A percentile compares a stretch with the other conserved stretches of the same genome.
phyloP scores from a whole-genome alignment of 2,329 filamentous ascomycete species.

The Aspergillus floridensis region DNA sequence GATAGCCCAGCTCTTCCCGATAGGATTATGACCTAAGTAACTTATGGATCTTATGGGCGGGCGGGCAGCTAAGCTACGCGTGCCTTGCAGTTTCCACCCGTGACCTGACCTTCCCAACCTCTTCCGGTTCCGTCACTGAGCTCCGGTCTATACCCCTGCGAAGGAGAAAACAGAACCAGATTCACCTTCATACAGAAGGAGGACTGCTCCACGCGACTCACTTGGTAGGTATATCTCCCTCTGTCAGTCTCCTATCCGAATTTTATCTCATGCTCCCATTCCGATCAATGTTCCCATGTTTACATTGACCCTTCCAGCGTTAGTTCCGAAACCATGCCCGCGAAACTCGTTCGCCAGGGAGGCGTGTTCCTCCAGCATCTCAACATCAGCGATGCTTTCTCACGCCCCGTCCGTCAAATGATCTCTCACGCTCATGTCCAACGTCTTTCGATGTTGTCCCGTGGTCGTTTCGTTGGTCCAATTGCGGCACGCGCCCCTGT shows the following conservation, averaged over 20 bases:
- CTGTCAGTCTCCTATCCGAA: not conserved
- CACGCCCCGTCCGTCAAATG: slow-evolving; percentile 27
- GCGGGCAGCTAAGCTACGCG: too few species aligned
- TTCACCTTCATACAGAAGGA: not conserved
- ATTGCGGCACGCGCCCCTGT: slow-evolving; percentile 13
- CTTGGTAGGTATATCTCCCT: not conserved
- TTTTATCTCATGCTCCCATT: not conserved
- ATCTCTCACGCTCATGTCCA: slow-evolving; percentile 27
- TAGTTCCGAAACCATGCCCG: slow-evolving; percentile 28
- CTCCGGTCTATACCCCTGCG: slow-evolving; percentile 5
- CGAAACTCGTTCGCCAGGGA: slow-evolving; percentile 31
- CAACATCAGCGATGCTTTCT: slow-evolving; percentile 23
- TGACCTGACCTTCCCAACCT: slow-evolving; percentile 19
- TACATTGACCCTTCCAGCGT: not conserved
- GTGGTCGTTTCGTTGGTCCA: slow-evolving; percentile 14
- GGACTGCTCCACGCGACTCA: not conserved
- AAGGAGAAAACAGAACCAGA: not conserved
- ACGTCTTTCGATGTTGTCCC: slow-evolving; percentile 25
- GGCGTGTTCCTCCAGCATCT: slow-evolving; percentile 32
- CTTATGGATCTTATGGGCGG: too few species aligned
- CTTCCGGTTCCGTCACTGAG: slow-evolving; percentile 30
- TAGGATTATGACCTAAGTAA: not conserved
- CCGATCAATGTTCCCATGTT: not conserved
- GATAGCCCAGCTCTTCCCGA: not conserved
- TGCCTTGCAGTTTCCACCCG: too few species aligned